phyloP scores from a whole-genome alignment of 371 early-diverging fungal genomes.

The Mucor plumbeus region DNA sequence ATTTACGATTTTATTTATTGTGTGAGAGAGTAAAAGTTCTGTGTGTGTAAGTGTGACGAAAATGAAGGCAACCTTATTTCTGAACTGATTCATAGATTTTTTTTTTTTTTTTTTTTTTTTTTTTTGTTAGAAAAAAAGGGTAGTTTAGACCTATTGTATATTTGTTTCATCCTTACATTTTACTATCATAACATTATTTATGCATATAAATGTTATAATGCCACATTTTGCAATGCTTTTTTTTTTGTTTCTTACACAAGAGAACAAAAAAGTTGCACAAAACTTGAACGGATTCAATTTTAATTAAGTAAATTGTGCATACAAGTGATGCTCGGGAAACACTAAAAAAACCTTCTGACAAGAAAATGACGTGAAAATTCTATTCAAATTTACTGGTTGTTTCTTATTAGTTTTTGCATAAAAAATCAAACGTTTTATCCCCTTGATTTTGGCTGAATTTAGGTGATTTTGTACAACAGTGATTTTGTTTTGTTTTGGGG shows the following conservation, averaged over 20 bases:
- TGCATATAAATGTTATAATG: background rate
- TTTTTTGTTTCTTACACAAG: background rate
- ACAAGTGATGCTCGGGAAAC: conserved; percentile 8
- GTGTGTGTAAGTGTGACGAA: conserved; percentile 11
- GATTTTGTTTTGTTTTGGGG: background rate
- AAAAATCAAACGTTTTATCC: conserved; percentile 6
- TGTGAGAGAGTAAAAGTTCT: background rate
- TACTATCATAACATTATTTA: conserved; percentile 2
- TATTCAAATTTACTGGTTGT: background rate
- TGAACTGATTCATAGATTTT: conserved; percentile 2
- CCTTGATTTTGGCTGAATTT: background rate
- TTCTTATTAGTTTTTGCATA: conserved; percentile 8
- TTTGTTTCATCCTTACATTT: conserved; percentile 5
- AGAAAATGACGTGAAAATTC: conserved; percentile 11
- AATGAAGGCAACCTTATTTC: background rate
- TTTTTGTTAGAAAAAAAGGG: background rate
- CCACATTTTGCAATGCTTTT: background rate
- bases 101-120: background rate
- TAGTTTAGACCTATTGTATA: background rate
- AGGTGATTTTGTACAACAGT: background rate
- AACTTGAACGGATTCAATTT: conserved; percentile 5
- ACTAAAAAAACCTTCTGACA: conserved; percentile 12
- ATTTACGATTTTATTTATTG: background rate
- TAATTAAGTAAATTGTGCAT: conserved; percentile 12
- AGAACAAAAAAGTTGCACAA: background rate